Conservation (phyloP, 345 rosid species). For the Corchorus olitorius region DNA sequence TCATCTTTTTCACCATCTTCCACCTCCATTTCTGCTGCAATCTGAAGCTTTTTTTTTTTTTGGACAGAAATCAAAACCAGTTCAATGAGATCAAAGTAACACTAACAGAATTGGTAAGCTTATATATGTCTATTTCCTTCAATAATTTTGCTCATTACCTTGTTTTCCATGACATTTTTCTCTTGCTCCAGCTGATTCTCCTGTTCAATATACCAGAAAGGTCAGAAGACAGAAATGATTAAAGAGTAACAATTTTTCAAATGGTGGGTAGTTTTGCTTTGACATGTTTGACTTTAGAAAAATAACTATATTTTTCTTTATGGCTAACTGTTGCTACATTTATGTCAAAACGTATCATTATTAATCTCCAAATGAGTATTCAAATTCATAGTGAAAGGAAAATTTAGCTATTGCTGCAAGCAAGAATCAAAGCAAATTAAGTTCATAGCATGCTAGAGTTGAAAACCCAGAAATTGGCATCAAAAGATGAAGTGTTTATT, state of each 20-base stretch:
- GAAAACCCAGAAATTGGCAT: neutral
- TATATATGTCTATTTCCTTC: neutral
- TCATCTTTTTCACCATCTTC: neutral
- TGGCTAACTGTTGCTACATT: too few relatives aligned
- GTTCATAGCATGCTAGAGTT: neutral
- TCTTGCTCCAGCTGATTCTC: constrained; percentile 23
- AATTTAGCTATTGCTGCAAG: neutral
- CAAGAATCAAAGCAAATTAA: neutral
- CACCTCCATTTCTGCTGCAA: neutral
- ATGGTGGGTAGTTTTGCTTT: neutral
- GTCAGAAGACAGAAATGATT: neutral
- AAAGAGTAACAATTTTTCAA: neutral
- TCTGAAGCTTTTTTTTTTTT: neutral
- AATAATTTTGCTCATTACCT: constrained; percentile 21
- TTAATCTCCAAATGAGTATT: too few relatives aligned
- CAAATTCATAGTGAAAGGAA: too few relatives aligned
- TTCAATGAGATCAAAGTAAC: neutral
- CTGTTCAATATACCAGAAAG: constrained; percentile 11
- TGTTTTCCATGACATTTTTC: constrained; percentile 8
- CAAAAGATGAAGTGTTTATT: neutral
- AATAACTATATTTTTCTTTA: too few relatives aligned
- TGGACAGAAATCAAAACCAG: neutral
- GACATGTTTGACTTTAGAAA: too few relatives aligned
- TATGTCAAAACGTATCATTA: too few relatives aligned
- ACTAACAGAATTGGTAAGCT: too few relatives aligned